Conservation (phyloP, 2,329 filamentous ascomycete species). For the Trichoderma oligosporum region DNA sequence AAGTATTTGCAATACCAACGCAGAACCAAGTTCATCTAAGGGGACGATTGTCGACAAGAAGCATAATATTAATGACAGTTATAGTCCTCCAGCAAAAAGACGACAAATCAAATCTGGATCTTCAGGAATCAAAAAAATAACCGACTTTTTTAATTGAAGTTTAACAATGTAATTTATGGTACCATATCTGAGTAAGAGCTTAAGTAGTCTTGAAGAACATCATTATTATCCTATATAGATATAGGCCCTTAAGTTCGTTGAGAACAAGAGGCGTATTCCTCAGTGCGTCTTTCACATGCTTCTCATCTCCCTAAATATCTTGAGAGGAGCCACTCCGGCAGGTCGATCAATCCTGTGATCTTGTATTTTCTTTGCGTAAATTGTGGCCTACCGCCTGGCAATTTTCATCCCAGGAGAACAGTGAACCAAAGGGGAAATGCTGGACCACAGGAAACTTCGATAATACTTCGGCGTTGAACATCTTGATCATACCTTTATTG, state of each 20-base stretch:
- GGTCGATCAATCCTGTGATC: not conserved
- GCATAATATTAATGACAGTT: slow-evolving; percentile 7
- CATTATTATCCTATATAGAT: too few species aligned
- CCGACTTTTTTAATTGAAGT: not conserved
- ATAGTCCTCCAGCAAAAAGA: not conserved
- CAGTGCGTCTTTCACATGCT: too few species aligned
- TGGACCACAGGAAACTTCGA: slow-evolving; percentile 98
- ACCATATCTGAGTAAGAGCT: too few species aligned
- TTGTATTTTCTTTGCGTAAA: not conserved
- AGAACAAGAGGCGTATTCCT: too few species aligned
- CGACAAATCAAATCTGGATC: not conserved
- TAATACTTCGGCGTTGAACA: slow-evolving; percentile 96
- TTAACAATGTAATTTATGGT: too few species aligned
- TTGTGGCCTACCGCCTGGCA: slow-evolving; percentile 48
- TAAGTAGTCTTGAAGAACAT: too few species aligned
- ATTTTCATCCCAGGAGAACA: slow-evolving; percentile 74
- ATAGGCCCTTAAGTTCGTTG: too few species aligned
- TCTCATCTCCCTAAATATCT: too few species aligned
- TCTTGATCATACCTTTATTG: slow-evolving; percentile 99
- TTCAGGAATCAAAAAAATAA: not conserved
- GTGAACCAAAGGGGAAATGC: slow-evolving; percentile 79
- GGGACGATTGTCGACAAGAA: not conserved
- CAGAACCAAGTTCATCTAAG: not conserved
- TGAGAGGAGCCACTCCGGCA: too few species aligned
- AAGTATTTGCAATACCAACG: not conserved